These are phyloP conservation scores for Fusarium denticulatum DNA, from an alignment of 2,329 filamentous ascomycete species.

Conservation along the genomic window DNA sequence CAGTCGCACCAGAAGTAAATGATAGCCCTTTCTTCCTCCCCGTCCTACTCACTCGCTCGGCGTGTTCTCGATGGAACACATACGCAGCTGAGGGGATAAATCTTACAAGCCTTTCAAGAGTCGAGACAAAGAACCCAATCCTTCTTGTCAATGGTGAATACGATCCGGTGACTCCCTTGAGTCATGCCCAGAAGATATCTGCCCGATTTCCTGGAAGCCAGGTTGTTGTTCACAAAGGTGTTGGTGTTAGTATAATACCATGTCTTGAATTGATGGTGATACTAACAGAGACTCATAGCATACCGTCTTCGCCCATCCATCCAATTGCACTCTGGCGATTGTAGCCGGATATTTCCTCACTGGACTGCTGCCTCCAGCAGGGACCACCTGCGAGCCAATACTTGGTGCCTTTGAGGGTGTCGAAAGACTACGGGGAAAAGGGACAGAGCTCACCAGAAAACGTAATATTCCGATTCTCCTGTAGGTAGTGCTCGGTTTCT, in stretches of 20 bases:
- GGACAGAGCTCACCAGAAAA: rapidly evolving
- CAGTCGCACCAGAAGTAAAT: no score
- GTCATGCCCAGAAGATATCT: neutral
- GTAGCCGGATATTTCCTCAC: neutral
- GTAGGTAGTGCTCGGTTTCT: neutral
- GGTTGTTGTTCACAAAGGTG: neutral
- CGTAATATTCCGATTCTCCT: neutral
- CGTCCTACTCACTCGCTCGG: no score
- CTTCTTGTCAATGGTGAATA: neutral
- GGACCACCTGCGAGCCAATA: neutral
- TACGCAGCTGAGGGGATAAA: neutral
- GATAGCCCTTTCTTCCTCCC: neutral
- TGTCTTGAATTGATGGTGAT: neutral
- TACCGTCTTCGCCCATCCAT: rapidly evolving
- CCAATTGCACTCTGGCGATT: rapidly evolving
- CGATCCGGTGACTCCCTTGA: neutral
- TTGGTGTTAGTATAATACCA: neutral
- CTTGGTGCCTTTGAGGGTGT: rapidly evolving
- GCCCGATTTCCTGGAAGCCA: neutral
- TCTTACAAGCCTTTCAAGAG: neutral
- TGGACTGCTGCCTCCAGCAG: rapidly evolving
- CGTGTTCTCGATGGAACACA: neutral
- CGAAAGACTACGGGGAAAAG: rapidly evolving
- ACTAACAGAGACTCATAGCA: neutral
- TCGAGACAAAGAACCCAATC: neutral